Evolutionary conservation across 164 flowering plant genomes (phyloP).

Genomic region (Houttuynia cordata): DNA sequence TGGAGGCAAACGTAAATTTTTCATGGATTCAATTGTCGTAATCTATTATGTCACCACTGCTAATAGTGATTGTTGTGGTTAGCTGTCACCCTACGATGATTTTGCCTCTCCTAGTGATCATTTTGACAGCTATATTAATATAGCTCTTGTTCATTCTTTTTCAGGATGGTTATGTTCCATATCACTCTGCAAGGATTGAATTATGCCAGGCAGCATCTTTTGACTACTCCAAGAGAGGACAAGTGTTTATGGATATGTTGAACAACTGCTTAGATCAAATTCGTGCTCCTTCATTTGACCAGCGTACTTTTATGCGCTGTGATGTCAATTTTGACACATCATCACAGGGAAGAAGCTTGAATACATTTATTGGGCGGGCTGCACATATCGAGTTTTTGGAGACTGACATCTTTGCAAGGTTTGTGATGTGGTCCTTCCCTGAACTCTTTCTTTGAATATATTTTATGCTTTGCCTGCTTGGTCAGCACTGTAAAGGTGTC

Average conservation of each 20-base stretch:
- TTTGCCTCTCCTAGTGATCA: not conserved
- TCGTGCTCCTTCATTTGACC: conserved; percentile 52
- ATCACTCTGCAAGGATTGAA: conserved; percentile 96
- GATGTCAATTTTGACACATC: conserved; percentile 85
- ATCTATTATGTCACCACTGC: not conserved
- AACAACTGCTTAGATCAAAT: conserved; percentile 92
- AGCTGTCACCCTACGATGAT: not conserved
- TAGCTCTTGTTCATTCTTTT: not conserved
- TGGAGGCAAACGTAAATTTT: not conserved
- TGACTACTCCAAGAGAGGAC: conserved; percentile 72
- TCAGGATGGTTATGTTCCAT: conserved; percentile 99
- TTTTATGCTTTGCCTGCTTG: not conserved
- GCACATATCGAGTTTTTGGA: conserved; percentile 96
- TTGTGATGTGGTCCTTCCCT: conserved; percentile 96
- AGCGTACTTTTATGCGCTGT: conserved; percentile 81
- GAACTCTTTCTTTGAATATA: conserved; percentile 43
- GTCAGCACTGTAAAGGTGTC: not conserved
- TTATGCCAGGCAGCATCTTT: conserved; percentile 58
- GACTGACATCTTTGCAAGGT: conserved; percentile 68
- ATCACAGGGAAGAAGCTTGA: conserved; percentile 65
- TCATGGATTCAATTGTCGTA: too few species aligned
- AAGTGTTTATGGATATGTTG: conserved; percentile 74
- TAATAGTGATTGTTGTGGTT: not conserved
- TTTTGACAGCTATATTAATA: too few species aligned
- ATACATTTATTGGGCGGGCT: conserved; percentile 85